Evolutionary conservation across 2,329 filamentous ascomycete genomes (phyloP), one percentile per base, ranked within the genome.

Genomic region (Sordariomycetes sp.): DNA sequence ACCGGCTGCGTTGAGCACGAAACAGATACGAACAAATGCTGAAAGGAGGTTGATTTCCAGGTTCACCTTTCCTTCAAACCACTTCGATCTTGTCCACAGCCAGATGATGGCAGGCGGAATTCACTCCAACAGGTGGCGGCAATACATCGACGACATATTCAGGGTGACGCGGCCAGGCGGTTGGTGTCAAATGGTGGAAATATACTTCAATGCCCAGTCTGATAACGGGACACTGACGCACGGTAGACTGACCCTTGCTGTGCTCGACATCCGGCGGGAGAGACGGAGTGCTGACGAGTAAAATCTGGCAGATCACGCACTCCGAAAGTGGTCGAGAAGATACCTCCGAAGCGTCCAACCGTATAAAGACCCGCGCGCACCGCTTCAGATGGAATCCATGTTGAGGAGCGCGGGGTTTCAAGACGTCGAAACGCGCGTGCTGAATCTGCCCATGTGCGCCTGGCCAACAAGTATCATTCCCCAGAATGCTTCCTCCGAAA

Each of bases 121-220:
- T 64, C 78, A 91, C 64, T 73, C 76, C 58, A 72, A 76, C 60
- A 79, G 89, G 67, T 96, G 91, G 91, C 70, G 74, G 57, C 76
- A 77, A 35, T 96, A 95, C 69, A 70, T 95, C 61, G 75, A 76
- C 62, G 91, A 96, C 63, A 87, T 95, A 60, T 80, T 82, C 62
- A 77, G 81, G 24, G 78, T 90, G 10, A 73, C 91, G 61, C 85
- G 82, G 55, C 85, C 84, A 6, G 86, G 85, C 2, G 90, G 91
- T 1, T 96, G 90, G 89, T 79, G 87, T 59, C 90, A 96, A 66
- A 85, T 95, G 78, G 81, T 89, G n/a, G 91, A 96, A 66, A 80
- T 91, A 64, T 90, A 95, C 65, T 86, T 85, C 68, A 89, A 90
- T 62, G 84, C 89, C 28, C 91, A 95, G 68, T 95, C 89, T 0